Conservation (phyloP, 148 eudicot genomes). For the Persicaria tinctoria region DNA sequence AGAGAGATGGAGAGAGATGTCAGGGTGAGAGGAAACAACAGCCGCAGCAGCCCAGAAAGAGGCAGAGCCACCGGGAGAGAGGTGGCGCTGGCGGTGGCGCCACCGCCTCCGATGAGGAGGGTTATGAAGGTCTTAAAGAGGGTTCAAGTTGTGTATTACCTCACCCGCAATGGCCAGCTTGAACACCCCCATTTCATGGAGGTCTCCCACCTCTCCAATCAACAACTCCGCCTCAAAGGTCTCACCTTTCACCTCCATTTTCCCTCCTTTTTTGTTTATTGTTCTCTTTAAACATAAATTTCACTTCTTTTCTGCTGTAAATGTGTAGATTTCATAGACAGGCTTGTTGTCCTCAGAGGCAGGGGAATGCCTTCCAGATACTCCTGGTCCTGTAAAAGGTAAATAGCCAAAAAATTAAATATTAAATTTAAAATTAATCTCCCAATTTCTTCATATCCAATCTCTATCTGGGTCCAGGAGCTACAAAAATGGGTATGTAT, state of each 20-base stretch:
- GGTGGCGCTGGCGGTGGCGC: constrained; percentile 7
- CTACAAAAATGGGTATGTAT: constrained; percentile 88
- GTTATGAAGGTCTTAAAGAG: constrained; percentile 23
- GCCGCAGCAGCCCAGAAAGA: constrained; percentile 7
- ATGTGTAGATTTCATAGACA: constrained; percentile 56
- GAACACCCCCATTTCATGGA: constrained; percentile 87
- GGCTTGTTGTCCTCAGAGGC: constrained; percentile 65
- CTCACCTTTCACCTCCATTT: background rate
- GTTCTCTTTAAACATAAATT: background rate
- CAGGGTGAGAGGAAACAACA: background rate
- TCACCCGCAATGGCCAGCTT: constrained; percentile 74
- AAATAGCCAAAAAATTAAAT: background rate
- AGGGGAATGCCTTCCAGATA: constrained; percentile 83
- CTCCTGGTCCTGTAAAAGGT: constrained; percentile 98
- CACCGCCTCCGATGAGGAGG: background rate
- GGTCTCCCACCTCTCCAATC: constrained; percentile 62
- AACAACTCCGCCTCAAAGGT: constrained; percentile 81
- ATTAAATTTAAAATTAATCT: background rate
- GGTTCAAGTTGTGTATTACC: constrained; percentile 81
- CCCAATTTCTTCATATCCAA: too few species aligned
- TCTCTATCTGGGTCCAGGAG: constrained; percentile 42
- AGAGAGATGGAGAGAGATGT: background rate
- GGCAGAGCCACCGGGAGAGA: constrained; percentile 8
- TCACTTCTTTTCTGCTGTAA: background rate
- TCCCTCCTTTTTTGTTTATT: background rate